These are phyloP conservation scores for Pseudogymnoascus destructans DNA, from an alignment of 2,329 filamentous ascomycete species.

Conservation along the genomic window DNA sequence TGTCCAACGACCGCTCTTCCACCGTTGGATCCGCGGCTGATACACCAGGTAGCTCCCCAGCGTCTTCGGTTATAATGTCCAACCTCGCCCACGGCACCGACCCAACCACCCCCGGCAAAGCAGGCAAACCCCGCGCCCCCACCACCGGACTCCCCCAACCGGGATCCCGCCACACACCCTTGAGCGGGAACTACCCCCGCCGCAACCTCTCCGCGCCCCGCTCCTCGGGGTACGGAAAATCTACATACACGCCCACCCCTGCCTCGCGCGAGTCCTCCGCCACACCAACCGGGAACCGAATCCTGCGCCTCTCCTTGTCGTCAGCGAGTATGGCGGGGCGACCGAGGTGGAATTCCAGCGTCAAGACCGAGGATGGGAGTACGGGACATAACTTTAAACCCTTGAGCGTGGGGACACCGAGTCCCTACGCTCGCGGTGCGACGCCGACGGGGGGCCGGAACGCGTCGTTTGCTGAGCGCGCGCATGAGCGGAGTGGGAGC, in stretches of 20 bases:
- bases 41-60: constrained; percentile 48
- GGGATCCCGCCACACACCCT: constrained; percentile 24
- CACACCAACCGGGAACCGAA: constrained; percentile 35
- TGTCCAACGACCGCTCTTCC: constrained; percentile 38
- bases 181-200: constrained; percentile 33
- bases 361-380: constrained; percentile 49
- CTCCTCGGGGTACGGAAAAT: constrained; percentile 29
- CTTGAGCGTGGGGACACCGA: constrained; percentile 36
- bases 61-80: constrained; percentile 48
- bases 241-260: constrained; percentile 29
- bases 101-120: constrained; percentile 22
- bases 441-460: not conserved
- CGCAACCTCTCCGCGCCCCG: not conserved
- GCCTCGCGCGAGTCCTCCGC: constrained; percentile 32
- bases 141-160: constrained; percentile 31
- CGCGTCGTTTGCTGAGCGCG: not conserved
- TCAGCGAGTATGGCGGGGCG: constrained; percentile 38
- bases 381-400: constrained; percentile 58
- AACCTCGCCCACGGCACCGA: constrained; percentile 33
- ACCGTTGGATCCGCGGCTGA: constrained; percentile 32
- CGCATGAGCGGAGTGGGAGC: constrained; percentile 15
- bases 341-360: constrained; percentile 60
- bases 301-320: constrained; percentile 34
- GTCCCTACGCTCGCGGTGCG: constrained; percentile 20
- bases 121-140: constrained; percentile 23